Base-by-base conservation (phyloP, 306 rosid species). In the Ammopiptanthus mongolicus region DNA sequence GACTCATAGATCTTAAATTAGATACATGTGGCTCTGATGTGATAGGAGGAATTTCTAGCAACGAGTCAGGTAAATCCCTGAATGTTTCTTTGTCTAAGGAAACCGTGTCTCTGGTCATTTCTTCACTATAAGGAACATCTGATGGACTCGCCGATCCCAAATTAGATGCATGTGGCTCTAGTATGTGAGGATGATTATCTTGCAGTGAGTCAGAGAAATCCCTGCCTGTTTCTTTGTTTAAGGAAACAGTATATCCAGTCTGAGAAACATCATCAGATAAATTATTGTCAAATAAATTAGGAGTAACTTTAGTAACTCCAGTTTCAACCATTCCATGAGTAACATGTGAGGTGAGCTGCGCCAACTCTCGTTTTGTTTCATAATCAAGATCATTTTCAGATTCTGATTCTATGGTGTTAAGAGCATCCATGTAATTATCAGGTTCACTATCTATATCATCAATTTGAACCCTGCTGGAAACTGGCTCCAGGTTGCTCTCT, bases 381-480 rank as follows among this genome's bases (percentile, higher is more conserved):
- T 68, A 87, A 78, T 88, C 97, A 81, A 79, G 62, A 84, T 92
- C 97, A 74, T 59, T 85, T 87, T 95, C 99, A 67, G 90, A 86
- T 81, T 95, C 99, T 10, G 91, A 88, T 55, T 91, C 99, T 11
- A 92, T 90, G 61, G 88, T 87, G 85, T 95, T 95, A 58, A 90
- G 99, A 3, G 97, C 97, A 88, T 95, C 99, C 96, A 86, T 64
- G 75, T 85, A 92, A 82, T 81, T 82, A 70, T 92, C 99, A 19
- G 89, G 87, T 69, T 90, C 97, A 72, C 97, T 92, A 33, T 90
- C 97, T 61, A 82, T 58, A 61, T 95, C 99, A 75, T 88, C 90
- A 34, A 81, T 47, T 68, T 73, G 87, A 71, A 67, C 77, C 78
- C 67, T 13, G 34, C 77, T 73, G 22, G 73, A 76, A 59, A 70